Evolutionary conservation across 441 rosid genomes (phyloP).

Genomic region (Geranium incanum): DNA sequence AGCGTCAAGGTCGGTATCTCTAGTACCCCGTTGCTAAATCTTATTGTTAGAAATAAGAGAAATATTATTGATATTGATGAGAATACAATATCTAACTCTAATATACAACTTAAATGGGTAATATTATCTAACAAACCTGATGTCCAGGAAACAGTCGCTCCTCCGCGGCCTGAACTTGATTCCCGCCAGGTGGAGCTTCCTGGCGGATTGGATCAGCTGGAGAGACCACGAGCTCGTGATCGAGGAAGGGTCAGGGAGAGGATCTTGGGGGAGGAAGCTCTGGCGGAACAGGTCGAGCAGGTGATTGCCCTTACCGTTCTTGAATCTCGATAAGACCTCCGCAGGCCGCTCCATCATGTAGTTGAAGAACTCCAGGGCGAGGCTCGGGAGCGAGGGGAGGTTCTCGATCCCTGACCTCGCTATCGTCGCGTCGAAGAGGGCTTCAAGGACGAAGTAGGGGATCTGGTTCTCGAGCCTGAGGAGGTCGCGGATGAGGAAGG

Average conservation of each 20-base stretch:
- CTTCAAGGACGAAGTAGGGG: conserved; percentile 20
- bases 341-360: conserved; percentile 1
- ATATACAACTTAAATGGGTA: no score
- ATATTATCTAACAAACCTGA: background rate
- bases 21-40: background rate
- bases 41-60: no score
- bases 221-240: background rate
- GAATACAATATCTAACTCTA: no score
- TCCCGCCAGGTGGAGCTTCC: background rate
- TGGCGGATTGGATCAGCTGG: background rate
- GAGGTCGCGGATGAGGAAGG: conserved; percentile 24
- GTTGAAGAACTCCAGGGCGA: conserved; percentile 1
- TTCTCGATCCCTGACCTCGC: background rate
- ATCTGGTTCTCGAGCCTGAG: conserved; percentile 29
- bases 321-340: background rate
- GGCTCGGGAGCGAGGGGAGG: background rate
- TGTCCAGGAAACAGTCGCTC: background rate
- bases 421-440: background rate
- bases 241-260: background rate
- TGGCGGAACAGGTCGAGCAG: background rate
- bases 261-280: conserved; percentile 3
- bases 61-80: no score
- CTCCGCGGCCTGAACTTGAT: background rate
- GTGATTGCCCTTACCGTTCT: background rate
- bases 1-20: conserved; percentile 14